Evolutionary conservation across 441 rosid species (phyloP), one percentile per base, ranked within the genome.

Genomic region (Geranium incanum): DNA sequence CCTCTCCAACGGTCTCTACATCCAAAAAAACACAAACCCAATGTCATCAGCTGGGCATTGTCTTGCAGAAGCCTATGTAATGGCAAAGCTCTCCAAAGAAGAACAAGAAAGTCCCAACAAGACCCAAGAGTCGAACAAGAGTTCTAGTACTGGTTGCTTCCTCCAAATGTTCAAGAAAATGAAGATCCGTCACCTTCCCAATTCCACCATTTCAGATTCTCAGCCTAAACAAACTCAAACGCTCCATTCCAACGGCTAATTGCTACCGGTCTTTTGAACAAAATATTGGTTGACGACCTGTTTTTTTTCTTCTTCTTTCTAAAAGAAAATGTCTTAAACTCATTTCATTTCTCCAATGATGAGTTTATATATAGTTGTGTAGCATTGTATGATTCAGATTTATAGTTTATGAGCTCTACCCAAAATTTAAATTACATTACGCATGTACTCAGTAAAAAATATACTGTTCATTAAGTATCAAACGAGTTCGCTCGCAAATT

Each of bases 41-140:
- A 52, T 52, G 59, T 15, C 33, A 28, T 28, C 59, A 52, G 59
- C 59, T 52, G 59, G 59, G 59, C 15, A 52, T 52, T 13, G 59
- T 52, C 59, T 52, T n/a, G 59, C 59, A 52, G 59, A 52, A 52
- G 59, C 59, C 18, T 52, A 52, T 52, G 59, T 52, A 52, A 0
- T 52, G 59, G 59, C 59, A 52, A 52, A 52, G 59, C 59, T 52
- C 15, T 52, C 59, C 59, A 52, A 52, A 52, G 59, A 52, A 18
- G 15, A 52, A 18, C 11, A 52, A 52, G 59, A 52, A 4, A 52
- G 59, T 13, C 16, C 59, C n/a, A 52, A 52, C 16, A n/a, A 52
- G 16, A 0, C 59, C 18, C 57, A 50, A 50, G n/a, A 50, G 12
- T 16, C 21, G 21, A 21, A 21, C 21, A 21, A 21, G 21, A 21